Conservation (phyloP, 345 rosid species). For the Psidium guajava region DNA sequence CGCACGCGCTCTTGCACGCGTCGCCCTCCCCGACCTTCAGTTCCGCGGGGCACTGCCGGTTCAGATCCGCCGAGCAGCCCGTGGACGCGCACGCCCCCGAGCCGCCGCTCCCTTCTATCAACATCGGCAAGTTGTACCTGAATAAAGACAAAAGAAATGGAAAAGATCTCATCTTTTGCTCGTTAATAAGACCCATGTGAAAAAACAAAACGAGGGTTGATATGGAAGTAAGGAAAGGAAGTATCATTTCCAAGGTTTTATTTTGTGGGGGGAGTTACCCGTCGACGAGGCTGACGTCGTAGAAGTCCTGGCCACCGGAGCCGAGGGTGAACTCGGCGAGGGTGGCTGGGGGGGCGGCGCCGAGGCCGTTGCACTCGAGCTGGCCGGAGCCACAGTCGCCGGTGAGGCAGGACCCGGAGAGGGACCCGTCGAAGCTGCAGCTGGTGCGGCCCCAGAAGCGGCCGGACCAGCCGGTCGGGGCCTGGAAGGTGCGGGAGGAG, state of each 20-base stretch:
- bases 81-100: constrained; percentile 70
- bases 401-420: constrained; percentile 45
- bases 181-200: background rate
- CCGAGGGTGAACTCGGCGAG: constrained; percentile 85
- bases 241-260: background rate
- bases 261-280: constrained; percentile 18
- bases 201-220: background rate
- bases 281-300: constrained; percentile 93
- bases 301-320: constrained; percentile 72
- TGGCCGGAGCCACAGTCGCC: constrained; percentile 75
- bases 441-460: constrained; percentile 30
- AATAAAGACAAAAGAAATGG: background rate
- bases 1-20: constrained; percentile 94
- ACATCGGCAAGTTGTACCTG: constrained; percentile 62
- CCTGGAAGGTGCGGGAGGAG: constrained; percentile 19
- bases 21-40: constrained; percentile 48
- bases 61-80: constrained; percentile 69
- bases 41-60: constrained; percentile 72
- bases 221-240: background rate
- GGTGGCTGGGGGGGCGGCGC: constrained; percentile 80
- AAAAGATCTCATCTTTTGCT: background rate
- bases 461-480: constrained; percentile 33
- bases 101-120: constrained; percentile 68
- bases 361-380: constrained; percentile 57
- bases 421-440: constrained; percentile 27